Conservation (phyloP, 306 rosid genomes). For the Sphenostylis stenocarpa region DNA sequence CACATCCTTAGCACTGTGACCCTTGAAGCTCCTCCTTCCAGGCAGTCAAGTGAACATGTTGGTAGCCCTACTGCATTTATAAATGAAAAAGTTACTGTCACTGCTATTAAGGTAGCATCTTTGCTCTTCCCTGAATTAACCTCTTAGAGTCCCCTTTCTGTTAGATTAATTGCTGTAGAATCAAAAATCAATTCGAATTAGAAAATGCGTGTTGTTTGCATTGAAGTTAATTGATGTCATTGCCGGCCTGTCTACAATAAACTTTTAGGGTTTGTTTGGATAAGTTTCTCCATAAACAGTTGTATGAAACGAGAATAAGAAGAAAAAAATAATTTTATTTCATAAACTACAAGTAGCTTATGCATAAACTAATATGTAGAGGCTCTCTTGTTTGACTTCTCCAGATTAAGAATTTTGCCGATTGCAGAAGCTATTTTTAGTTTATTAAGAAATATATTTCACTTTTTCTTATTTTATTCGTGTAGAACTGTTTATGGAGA, state of each 20-base stretch:
- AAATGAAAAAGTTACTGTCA: slow-evolving; percentile 65
- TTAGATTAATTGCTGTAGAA: background rate
- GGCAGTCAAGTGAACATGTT: slow-evolving; percentile 54
- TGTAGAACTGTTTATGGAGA: no score
- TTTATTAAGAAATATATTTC: no score
- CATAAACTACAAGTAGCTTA: no score
- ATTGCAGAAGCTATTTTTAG: no score
- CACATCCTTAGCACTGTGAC: slow-evolving; percentile 48
- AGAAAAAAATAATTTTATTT: no score
- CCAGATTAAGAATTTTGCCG: no score
- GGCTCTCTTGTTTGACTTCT: no score
- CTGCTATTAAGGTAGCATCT: slow-evolving; percentile 67
- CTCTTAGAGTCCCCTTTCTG: background rate
- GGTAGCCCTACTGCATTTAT: slow-evolving; percentile 43
- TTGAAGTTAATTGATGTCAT: background rate
- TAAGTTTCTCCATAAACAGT: no score
- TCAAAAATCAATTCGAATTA: background rate
- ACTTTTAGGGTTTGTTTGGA: background rate
- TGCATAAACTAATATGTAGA: no score
- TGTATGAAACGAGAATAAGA: no score
- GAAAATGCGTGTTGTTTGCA: background rate
- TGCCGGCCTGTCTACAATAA: background rate
- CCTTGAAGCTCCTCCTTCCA: slow-evolving; percentile 50
- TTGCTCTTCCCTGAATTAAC: background rate
- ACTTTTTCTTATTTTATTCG: no score